These are phyloP conservation scores for Eremothecium coryli DNA, from an alignment of 1,139 yeast genomes.

Conservation along the genomic window DNA sequence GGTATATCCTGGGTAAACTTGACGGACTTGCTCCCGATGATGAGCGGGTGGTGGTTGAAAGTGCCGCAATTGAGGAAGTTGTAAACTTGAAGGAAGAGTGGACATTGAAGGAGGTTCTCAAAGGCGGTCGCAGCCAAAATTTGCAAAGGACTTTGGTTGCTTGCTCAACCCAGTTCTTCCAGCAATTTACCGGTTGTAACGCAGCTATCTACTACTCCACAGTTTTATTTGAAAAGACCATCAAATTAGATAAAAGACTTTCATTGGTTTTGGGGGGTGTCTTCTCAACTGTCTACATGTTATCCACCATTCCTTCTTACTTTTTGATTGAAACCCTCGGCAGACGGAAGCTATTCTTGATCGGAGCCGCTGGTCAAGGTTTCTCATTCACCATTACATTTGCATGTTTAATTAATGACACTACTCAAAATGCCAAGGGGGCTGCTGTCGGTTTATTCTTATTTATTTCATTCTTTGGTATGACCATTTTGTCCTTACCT, in stretches of 20 bases:
- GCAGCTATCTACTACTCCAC: conserved; percentile 63
- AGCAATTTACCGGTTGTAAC: conserved; percentile 54
- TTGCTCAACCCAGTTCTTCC: conserved; percentile 49
- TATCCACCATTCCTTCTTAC: conserved; percentile 55
- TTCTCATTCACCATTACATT: conserved; percentile 33
- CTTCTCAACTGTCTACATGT: conserved; percentile 51
- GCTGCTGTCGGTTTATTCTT: conserved; percentile 43
- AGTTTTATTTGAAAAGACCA: conserved; percentile 48
- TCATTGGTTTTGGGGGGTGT: conserved; percentile 57
- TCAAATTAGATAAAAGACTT: conserved; percentile 42
- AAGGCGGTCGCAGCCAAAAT: conserved; percentile 42
- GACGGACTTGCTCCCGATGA: conserved; percentile 32
- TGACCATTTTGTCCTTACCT: conserved; percentile 35
- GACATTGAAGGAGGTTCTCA: conserved; percentile 39
- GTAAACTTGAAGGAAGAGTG: conserved; percentile 23
- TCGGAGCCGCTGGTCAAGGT: conserved; percentile 38
- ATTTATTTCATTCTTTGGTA: conserved; percentile 36
- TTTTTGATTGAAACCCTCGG: conserved; percentile 57
- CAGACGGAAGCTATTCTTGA: conserved; percentile 44
- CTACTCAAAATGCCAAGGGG: conserved; percentile 33
- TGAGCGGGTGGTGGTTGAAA: conserved; percentile 40
- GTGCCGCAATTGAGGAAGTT: conserved; percentile 31
- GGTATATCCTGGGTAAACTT: conserved; percentile 24
- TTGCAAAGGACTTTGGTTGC: conserved; percentile 42
- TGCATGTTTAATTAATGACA: conserved; percentile 34